Conservation (phyloP, 2,329 filamentous ascomycete genomes). For the Aspergillus pseudoterreus region DNA sequence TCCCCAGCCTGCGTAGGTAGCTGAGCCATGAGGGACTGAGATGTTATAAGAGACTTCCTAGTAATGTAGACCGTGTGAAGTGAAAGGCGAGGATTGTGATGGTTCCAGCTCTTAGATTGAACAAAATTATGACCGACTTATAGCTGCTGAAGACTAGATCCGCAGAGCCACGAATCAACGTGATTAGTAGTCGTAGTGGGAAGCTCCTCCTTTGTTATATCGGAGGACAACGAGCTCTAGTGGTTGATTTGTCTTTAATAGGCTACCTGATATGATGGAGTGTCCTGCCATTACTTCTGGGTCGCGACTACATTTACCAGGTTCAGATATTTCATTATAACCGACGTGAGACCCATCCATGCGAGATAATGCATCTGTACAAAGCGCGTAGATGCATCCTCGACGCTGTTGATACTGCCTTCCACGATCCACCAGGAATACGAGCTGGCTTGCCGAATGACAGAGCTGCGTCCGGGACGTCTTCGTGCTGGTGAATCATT, state of each 20-base stretch:
- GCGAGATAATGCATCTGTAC: neutral
- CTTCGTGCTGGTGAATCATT: too few relatives aligned
- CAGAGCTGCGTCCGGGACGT: neutral
- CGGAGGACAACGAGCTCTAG: neutral
- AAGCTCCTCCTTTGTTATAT: neutral
- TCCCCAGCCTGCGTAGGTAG: slow-evolving; percentile 2
- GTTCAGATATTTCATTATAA: neutral
- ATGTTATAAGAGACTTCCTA: slow-evolving; percentile 4
- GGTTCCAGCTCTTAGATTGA: neutral
- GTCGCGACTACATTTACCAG: neutral
- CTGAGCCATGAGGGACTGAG: slow-evolving; percentile 1
- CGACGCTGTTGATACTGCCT: neutral
- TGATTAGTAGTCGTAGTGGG: neutral
- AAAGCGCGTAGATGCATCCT: neutral
- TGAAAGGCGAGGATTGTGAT: neutral
- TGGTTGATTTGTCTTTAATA: neutral
- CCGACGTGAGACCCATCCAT: neutral
- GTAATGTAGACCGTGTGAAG: slow-evolving; percentile 10
- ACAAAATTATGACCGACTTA: neutral
- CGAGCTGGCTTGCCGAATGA: neutral
- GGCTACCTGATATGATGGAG: neutral
- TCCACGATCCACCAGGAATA: neutral
- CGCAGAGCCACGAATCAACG: neutral
- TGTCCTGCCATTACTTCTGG: neutral
- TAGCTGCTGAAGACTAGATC: neutral